Percentiles rank a stretch among this genome's conserved stretches.
These are phyloP conservation scores for Myxozyma melibiosi DNA, from an alignment of 805 yeast species.

Conservation along the genomic window DNA sequence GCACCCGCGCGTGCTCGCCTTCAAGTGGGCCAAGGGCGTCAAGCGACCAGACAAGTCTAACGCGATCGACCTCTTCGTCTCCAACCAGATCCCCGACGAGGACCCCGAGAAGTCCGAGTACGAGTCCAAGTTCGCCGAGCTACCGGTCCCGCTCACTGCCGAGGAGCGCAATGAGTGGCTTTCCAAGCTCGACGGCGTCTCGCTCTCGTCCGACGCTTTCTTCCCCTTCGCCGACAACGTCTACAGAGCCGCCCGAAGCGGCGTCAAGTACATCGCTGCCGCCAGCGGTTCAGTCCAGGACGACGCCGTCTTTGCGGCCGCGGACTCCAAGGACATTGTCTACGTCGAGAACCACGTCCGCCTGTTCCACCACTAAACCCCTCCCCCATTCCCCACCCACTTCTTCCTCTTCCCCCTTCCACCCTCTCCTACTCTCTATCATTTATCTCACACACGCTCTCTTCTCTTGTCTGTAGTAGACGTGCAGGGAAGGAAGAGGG, in stretches of 20 bases:
- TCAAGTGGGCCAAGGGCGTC: slow-evolving; percentile 97
- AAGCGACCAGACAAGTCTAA: slow-evolving; percentile 98
- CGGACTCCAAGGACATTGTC: slow-evolving; percentile 85
- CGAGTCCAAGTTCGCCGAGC: slow-evolving; percentile 78
- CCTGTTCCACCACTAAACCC: slow-evolving; percentile 86
- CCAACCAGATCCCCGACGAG: slow-evolving; percentile 83
- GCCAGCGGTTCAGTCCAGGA: slow-evolving; percentile 98
- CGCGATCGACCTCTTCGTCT: slow-evolving; percentile 92
- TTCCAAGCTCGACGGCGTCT: slow-evolving; percentile 75
- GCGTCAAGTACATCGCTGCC: slow-evolving; percentile 95
- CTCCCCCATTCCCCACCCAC: background rate
- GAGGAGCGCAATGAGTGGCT: slow-evolving; percentile 90
- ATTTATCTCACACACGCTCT: background rate
- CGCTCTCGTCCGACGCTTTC: slow-evolving; percentile 96
- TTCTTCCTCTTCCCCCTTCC: background rate
- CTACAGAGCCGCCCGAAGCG: slow-evolving; percentile 94
- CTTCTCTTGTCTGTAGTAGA: background rate
- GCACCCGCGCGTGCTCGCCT: slow-evolving; percentile 88
- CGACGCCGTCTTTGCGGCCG: slow-evolving; percentile 92
- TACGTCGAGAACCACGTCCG: slow-evolving; percentile 97
- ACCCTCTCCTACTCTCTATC: background rate
- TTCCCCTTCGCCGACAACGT: slow-evolving; percentile 99
- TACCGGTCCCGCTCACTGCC: slow-evolving; percentile 81
- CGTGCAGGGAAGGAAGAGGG: no score
- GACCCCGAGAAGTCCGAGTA: slow-evolving; percentile 94